These are phyloP conservation scores for Aspergillus fumigatiaffinis DNA, from an alignment of 2,329 filamentous ascomycete species.

Conservation along the genomic window DNA sequence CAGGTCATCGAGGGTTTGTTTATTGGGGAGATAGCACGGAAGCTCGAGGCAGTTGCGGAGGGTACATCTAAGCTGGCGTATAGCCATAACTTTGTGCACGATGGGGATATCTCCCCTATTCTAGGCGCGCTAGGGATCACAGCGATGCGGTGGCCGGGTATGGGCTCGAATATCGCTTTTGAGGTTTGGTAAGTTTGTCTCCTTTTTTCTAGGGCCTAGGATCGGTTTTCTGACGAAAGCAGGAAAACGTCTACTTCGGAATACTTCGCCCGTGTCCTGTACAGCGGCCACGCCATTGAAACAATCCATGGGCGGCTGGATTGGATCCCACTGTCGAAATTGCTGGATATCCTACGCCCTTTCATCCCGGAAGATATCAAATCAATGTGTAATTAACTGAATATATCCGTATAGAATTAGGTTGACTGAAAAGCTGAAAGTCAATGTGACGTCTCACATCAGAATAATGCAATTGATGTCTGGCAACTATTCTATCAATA, in stretches of 20 bases:
- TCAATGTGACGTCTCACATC: too few species aligned
- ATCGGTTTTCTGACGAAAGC: background rate
- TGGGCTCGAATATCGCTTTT: slow-evolving; percentile 38
- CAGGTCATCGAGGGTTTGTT: slow-evolving; percentile 36
- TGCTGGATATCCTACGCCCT: slow-evolving; percentile 25
- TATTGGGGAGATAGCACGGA: slow-evolving; percentile 33
- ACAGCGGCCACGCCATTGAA: slow-evolving; percentile 27
- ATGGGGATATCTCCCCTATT: slow-evolving; percentile 37
- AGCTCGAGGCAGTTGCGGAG: slow-evolving; percentile 25
- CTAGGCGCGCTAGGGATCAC: slow-evolving; percentile 34
- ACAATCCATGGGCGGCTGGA: slow-evolving; percentile 28
- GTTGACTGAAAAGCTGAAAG: too few species aligned
- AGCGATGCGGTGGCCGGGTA: slow-evolving; percentile 37
- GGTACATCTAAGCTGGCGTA: slow-evolving; percentile 24
- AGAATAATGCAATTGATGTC: too few species aligned
- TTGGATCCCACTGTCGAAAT: slow-evolving; percentile 22
- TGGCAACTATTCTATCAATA: too few species aligned
- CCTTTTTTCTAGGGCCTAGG: too few species aligned
- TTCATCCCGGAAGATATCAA: slow-evolving; percentile 27
- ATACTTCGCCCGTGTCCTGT: slow-evolving; percentile 27
- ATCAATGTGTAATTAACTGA: slow-evolving; percentile 15
- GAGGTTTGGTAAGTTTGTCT: slow-evolving; percentile 33
- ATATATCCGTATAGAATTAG: too few species aligned
- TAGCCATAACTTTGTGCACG: slow-evolving; percentile 36
- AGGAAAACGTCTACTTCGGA: slow-evolving; percentile 18